Conservation (phyloP, 805 yeast species). For the Teunomyces panamensis region DNA sequence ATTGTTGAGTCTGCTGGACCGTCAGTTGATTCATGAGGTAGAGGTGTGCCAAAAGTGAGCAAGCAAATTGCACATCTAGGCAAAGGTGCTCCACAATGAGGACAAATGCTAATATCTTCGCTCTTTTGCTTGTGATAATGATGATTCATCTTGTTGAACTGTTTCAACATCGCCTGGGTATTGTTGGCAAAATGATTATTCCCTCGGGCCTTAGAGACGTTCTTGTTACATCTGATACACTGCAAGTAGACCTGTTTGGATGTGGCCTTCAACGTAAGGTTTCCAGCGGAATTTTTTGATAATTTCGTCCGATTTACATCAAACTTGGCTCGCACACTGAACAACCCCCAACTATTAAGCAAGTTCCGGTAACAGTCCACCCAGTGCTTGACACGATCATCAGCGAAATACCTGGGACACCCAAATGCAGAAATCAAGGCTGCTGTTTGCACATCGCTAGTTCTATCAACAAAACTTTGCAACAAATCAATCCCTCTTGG, state of each 20-base stretch:
- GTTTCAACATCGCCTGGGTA: conserved; percentile 26
- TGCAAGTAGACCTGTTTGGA: conserved; percentile 79
- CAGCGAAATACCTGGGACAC: conserved; percentile 78
- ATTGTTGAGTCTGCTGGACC: conserved; percentile 15
- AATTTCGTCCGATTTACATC: conserved; percentile 75
- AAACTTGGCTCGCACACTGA: conserved; percentile 75
- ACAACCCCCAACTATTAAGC: conserved; percentile 78
- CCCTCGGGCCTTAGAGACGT: conserved; percentile 43
- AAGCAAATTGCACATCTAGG: conserved; percentile 92
- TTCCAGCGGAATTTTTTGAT: conserved; percentile 51
- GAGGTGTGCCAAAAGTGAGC: conserved; percentile 68
- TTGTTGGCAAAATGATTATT: conserved; percentile 14
- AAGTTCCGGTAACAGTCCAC: conserved; percentile 62
- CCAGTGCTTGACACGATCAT: conserved; percentile 77
- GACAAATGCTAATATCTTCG: conserved; percentile 48
- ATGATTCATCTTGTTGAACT: conserved; percentile 29
- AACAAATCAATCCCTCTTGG: conserved; percentile 76
- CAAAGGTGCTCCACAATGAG: conserved; percentile 81
- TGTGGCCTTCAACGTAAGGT: conserved; percentile 44
- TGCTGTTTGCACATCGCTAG: conserved; percentile 90
- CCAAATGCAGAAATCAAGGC: conserved; percentile 78
- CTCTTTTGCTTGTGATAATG: conserved; percentile 11
- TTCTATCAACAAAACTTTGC: conserved; percentile 83
- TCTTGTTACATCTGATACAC: conserved; percentile 79
- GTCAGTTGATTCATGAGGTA: conserved; percentile 42